Evolutionary conservation across 2,329 filamentous ascomycete species (phyloP).

Genomic region (Trichophyton equinum): DNA sequence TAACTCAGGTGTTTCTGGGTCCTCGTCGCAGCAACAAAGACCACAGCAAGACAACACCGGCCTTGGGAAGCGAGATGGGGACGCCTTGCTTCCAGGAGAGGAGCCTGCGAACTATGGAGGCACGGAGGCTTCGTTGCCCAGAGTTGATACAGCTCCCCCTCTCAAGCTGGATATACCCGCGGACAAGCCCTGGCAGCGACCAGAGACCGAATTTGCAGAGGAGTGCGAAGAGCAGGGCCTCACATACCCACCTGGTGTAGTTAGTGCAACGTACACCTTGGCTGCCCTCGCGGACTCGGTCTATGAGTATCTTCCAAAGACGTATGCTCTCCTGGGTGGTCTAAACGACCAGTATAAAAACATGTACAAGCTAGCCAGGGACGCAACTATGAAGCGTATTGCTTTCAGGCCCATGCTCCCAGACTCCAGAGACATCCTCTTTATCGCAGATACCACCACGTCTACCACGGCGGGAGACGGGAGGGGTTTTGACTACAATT

Average conservation of each 20-base stretch:
- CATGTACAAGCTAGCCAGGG: constrained; percentile 57
- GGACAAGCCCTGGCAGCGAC: not conserved
- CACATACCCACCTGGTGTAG: constrained; percentile 21
- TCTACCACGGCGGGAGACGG: constrained; percentile 17
- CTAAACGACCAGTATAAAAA: constrained; percentile 49
- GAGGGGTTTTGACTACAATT: constrained; percentile 20
- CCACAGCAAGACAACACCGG: not conserved
- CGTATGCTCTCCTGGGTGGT: constrained; percentile 67
- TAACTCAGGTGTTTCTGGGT: not conserved
- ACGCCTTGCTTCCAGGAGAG: constrained; percentile 17
- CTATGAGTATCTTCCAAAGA: constrained; percentile 48
- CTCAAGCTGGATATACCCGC: constrained; percentile 1
- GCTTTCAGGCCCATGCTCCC: constrained; percentile 67
- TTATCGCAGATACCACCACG: constrained; percentile 45
- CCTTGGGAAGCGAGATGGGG: not conserved
- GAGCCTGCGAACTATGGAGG: constrained; percentile 18
- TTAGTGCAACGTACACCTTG: constrained; percentile 29
- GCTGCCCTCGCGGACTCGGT: constrained; percentile 46
- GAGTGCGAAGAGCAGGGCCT: constrained; percentile 31
- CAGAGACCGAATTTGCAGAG: not conserved
- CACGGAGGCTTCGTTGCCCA: not conserved
- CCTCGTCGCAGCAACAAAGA: not conserved
- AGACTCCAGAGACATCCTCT: constrained; percentile 54
- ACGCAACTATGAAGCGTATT: constrained; percentile 57
- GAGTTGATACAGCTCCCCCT: not conserved